These are phyloP conservation scores for Zygosaccharomyces pseudobailii DNA, from an alignment of 1,139 yeast genomes.

Conservation along the genomic window DNA sequence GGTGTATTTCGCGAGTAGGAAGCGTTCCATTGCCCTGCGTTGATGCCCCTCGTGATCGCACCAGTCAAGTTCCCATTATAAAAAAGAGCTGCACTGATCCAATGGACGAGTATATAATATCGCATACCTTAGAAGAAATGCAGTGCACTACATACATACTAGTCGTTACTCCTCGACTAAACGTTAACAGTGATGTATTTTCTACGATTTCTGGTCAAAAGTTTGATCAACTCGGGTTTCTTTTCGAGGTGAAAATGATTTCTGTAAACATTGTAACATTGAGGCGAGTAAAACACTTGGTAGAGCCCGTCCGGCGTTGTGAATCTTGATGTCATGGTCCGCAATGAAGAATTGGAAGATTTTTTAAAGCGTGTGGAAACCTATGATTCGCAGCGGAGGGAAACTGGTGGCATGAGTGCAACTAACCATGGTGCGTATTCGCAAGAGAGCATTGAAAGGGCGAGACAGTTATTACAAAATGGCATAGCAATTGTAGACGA, in stretches of 20 bases:
- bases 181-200: slow-evolving; percentile 2
- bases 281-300: neutral
- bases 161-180: neutral
- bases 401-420: neutral
- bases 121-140: neutral
- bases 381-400: slow-evolving; percentile 13
- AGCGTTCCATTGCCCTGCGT: slow-evolving; percentile 32
- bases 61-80: neutral
- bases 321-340: neutral
- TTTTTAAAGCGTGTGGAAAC: slow-evolving; percentile 22
- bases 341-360: slow-evolving; percentile 12
- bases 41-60: slow-evolving; percentile 6
- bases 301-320: neutral
- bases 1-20: slow-evolving; percentile 38
- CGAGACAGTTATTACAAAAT: slow-evolving; percentile 5
- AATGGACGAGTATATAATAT: neutral
- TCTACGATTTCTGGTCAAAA: neutral
- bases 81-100: neutral
- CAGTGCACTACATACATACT: neutral
- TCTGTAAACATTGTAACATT: neutral
- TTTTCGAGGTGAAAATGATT: neutral
- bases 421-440: neutral
- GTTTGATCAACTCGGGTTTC: neutral
- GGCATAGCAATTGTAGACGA: neutral
- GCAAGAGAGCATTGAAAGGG: slow-evolving; percentile 6